Percentiles rank a stretch among this genome's conserved stretches.
Conservation (phyloP, 2,329 filamentous ascomycete species). For the Calonectria hawksworthii region DNA sequence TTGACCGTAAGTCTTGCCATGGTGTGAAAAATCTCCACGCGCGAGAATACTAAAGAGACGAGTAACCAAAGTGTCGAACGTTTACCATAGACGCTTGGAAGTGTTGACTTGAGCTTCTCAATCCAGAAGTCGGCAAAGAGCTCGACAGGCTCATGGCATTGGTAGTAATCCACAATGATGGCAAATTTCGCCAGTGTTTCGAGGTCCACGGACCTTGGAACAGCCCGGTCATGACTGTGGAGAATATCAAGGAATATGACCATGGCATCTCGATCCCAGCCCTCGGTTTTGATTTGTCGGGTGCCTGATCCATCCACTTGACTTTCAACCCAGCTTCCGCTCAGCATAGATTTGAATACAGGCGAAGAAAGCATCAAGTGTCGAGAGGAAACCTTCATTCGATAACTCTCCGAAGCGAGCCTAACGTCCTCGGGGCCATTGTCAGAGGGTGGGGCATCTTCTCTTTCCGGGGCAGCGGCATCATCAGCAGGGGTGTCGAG, state of each 20-base stretch:
- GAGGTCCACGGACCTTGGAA: neutral
- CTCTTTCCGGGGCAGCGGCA: neutral
- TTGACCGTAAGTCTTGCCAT: slow-evolving; percentile 24
- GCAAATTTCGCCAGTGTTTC: neutral
- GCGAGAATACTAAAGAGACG: neutral
- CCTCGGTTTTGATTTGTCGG: neutral
- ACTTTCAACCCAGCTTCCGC: slow-evolving; percentile 6
- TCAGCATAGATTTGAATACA: neutral
- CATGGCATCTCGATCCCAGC: neutral
- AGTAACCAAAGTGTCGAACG: slow-evolving; percentile 1
- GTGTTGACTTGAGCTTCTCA: neutral
- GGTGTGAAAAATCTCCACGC: neutral
- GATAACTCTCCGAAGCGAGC: neutral
- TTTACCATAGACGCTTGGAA: neutral
- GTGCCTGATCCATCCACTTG: neutral
- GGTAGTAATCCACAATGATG: slow-evolving; percentile 25
- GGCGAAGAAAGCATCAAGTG: neutral
- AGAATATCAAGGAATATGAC: neutral
- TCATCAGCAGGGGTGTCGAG: neutral
- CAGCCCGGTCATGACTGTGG: neutral
- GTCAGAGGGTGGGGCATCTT: neutral
- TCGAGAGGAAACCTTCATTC: slow-evolving; percentile 12
- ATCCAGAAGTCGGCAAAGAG: slow-evolving; percentile 3
- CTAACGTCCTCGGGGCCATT: neutral
- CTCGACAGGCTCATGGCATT: slow-evolving; percentile 6